Evolutionary conservation across 495 filamentous ascomycete genomes (phyloP).

Genomic region (Staphylotrichum tortipilum): DNA sequence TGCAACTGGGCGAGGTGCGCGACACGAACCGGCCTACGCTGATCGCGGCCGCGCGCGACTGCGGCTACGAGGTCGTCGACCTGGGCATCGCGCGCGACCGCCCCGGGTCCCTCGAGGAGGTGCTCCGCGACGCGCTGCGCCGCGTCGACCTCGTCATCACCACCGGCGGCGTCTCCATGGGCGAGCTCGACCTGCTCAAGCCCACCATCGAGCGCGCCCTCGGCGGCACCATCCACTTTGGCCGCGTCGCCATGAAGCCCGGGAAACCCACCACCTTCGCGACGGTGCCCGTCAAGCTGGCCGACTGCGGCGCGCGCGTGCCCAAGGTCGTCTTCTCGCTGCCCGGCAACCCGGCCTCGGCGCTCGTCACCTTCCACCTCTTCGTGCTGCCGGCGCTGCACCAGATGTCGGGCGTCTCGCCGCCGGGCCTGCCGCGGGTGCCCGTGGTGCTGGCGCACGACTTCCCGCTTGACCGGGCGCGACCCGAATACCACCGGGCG

Average conservation of each 20-base stretch:
- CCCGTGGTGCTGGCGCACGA: conserved; percentile 64
- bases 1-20: conserved; percentile 75
- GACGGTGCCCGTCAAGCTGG: conserved; percentile 63
- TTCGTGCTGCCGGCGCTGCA: conserved; percentile 88
- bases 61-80: conserved; percentile 73
- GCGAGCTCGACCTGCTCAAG: conserved; percentile 93
- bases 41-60: conserved; percentile 63
- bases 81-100: conserved; percentile 82
- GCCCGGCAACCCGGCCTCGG: conserved; percentile 89
- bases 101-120: conserved; percentile 64
- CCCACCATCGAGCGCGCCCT: conserved; percentile 88
- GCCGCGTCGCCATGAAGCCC: conserved; percentile 93
- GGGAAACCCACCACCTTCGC: conserved; percentile 97
- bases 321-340: conserved; percentile 78
- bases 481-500: conserved; percentile 84
- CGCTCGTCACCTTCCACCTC: conserved; percentile 84
- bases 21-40: conserved; percentile 88
- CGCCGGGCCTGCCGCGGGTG: conserved; percentile 61
- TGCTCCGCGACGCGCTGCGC: conserved; percentile 62
- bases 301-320: conserved; percentile 46
- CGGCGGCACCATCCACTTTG: conserved; percentile 93
- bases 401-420: conserved; percentile 50
- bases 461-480: conserved; percentile 58
- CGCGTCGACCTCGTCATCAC: conserved; percentile 79
- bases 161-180: conserved; percentile 95